A percentile compares a stretch with the other conserved stretches of the same genome.
Conservation (phyloP, 2,329 filamentous ascomycete genomes). For the Venturia aucupariae region DNA sequence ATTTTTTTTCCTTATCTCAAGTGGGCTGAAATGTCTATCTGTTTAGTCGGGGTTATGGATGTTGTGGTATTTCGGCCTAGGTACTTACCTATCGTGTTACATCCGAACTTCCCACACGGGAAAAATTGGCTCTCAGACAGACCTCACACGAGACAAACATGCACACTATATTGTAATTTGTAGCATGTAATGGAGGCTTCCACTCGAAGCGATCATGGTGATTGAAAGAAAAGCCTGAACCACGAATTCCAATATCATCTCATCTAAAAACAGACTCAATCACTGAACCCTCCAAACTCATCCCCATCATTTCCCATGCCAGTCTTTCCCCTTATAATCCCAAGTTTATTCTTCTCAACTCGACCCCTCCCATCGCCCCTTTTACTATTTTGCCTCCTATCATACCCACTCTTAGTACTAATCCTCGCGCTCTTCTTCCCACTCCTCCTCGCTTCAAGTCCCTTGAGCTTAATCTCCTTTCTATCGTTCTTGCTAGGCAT, state of each 20-base stretch:
- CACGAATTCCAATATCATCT: background rate
- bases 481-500: constrained; percentile 74
- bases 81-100: no score
- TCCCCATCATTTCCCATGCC: background rate
- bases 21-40: no score
- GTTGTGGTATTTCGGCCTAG: no score
- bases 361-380: background rate
- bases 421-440: constrained; percentile 53
- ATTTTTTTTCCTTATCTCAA: no score
- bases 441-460: constrained; percentile 62
- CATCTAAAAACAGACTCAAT: constrained; percentile 1
- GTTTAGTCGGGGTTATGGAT: no score
- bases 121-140: no score
- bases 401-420: constrained; percentile 51
- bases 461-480: constrained; percentile 70
- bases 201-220: no score
- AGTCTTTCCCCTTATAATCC: background rate
- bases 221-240: no score
- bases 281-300: constrained; percentile 14
- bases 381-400: background rate
- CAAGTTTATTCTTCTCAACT: background rate
- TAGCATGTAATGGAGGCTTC: no score
- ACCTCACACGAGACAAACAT: no score
- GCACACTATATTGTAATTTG: no score
- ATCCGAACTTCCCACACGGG: no score